These are phyloP conservation scores for Musa balbisiana DNA, from an alignment of 202 grass and related monocot genomes.

Conservation along the genomic window DNA sequence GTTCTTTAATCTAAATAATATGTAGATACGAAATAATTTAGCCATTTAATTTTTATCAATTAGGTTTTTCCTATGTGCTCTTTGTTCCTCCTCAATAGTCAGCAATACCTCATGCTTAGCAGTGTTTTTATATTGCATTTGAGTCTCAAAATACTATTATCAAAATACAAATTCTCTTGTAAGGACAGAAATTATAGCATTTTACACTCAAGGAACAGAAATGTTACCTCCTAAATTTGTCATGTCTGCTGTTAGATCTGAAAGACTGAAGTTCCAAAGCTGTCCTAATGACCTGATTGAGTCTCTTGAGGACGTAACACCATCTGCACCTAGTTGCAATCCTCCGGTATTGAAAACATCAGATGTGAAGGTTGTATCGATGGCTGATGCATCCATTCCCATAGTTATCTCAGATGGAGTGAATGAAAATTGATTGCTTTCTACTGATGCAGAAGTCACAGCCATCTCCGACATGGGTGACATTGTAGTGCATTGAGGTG, in stretches of 20 bases:
- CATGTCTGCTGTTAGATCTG: slow-evolving; percentile 85
- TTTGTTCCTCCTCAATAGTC: not conserved
- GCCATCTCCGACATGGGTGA: slow-evolving; percentile 52
- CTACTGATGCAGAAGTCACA: slow-evolving; percentile 64
- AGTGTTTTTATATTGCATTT: too few species aligned
- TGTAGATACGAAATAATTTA: too few species aligned
- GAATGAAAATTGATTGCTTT: slow-evolving; percentile 84
- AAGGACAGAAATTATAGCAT: not conserved
- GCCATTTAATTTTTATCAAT: not conserved
- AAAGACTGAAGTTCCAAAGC: slow-evolving; percentile 93
- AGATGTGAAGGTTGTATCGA: slow-evolving; percentile 48
- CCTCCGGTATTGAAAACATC: slow-evolving; percentile 43
- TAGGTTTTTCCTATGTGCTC: not conserved
- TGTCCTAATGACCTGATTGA: slow-evolving; percentile 76
- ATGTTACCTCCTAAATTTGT: slow-evolving; percentile 71
- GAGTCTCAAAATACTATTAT: too few species aligned
- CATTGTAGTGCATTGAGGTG: slow-evolving; percentile 23
- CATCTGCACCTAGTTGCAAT: slow-evolving; percentile 60
- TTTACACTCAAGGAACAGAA: slow-evolving; percentile 8
- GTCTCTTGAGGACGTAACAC: slow-evolving; percentile 54
- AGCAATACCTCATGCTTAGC: not conserved
- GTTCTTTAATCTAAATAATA: too few species aligned
- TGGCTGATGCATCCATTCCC: slow-evolving; percentile 59
- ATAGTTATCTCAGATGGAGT: slow-evolving; percentile 77
- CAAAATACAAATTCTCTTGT: too few species aligned